Conservation (phyloP, 176 grass and related monocot genomes). For the Oryza nivara region DNA sequence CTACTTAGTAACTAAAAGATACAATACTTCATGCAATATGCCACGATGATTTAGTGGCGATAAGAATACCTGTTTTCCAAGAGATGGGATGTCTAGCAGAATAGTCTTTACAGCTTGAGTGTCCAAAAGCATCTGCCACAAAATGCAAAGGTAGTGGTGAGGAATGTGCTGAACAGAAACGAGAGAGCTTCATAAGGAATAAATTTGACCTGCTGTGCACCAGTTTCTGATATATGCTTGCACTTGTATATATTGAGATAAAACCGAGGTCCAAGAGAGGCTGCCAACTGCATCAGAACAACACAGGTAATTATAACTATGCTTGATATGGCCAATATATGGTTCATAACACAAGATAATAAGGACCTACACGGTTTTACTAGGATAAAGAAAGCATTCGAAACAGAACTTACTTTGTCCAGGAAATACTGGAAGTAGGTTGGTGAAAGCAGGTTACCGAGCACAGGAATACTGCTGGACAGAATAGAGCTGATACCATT, state of each 20-base stretch:
- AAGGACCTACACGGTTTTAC: conserved; percentile 17
- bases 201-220: conserved; percentile 83
- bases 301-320: conserved; percentile 28
- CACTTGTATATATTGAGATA: conserved; percentile 99
- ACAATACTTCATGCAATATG: conserved; percentile 13
- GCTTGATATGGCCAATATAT: conserved; percentile 3
- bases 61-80: conserved; percentile 85
- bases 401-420: conserved; percentile 73
- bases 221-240: conserved; percentile 99
- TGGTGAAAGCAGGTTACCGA: conserved; percentile 81
- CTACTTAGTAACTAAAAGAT: neutral
- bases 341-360: conserved; percentile 24
- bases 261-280: conserved; percentile 96
- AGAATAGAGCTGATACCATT: conserved; percentile 96
- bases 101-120: conserved; percentile 97
- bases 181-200: conserved; percentile 10
- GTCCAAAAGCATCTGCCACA: conserved; percentile 88
- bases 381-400: neutral
- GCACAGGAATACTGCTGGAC: conserved; percentile 85
- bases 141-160: conserved; percentile 24
- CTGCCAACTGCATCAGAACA: conserved; percentile 76
- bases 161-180: conserved; percentile 32
- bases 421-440: conserved; percentile 99
- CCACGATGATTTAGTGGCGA: conserved; percentile 10
- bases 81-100: conserved; percentile 91